Evolutionary conservation across 2,329 filamentous ascomycete species (phyloP).

Genomic region (Fusarium sterilihyphosum): DNA sequence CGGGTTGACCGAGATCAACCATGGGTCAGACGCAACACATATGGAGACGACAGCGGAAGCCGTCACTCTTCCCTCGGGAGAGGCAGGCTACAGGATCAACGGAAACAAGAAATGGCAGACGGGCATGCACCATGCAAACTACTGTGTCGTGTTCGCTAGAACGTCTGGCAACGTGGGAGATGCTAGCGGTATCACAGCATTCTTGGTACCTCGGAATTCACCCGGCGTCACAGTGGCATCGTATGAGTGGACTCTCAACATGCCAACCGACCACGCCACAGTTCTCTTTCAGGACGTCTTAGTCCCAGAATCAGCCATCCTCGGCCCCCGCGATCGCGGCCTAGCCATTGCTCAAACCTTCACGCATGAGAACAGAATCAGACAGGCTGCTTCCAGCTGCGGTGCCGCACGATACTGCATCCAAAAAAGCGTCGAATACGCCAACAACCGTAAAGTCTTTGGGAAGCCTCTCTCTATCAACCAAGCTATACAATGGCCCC

Average conservation of each 20-base stretch:
- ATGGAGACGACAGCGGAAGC: not conserved
- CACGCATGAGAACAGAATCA: not conserved
- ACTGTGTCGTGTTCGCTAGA: not conserved
- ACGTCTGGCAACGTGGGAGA: not conserved
- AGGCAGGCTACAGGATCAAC: not conserved
- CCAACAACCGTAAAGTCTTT: not conserved
- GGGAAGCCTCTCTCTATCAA: not conserved
- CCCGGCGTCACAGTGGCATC: not conserved
- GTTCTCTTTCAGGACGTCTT: not conserved
- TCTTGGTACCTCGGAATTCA: not conserved
- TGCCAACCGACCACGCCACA: not conserved
- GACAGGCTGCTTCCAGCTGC: not conserved
- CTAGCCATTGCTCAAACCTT: not conserved
- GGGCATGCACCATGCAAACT: not conserved
- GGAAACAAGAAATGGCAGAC: not conserved
- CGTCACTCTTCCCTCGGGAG: not conserved
- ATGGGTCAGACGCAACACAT: not conserved
- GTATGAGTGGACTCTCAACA: not conserved
- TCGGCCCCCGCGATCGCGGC: not conserved
- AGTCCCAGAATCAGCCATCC: not conserved
- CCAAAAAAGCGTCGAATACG: not conserved
- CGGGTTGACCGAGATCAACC: not conserved
- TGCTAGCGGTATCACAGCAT: not conserved
- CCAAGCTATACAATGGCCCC: not conserved
- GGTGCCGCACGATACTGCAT: not conserved